Percentiles rank a stretch among this genome's conserved stretches.
phyloP scores from a whole-genome alignment of 768 basidiomycete genomes.

The Suillus subalutaceus region DNA sequence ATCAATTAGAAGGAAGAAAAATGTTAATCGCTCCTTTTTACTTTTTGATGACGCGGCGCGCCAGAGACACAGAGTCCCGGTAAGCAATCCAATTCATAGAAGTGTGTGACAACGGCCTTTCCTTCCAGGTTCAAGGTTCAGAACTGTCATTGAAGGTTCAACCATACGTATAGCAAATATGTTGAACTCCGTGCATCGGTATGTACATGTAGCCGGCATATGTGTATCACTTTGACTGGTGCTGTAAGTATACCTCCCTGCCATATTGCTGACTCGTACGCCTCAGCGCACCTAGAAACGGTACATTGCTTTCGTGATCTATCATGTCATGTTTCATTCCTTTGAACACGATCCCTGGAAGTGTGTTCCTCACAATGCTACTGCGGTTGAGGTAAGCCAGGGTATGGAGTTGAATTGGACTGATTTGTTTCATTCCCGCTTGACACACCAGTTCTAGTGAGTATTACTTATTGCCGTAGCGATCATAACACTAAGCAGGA shows the following conservation, averaged over 20 bases:
- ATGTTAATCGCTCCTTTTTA: not conserved
- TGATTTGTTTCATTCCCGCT: not conserved
- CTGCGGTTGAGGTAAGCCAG: not conserved
- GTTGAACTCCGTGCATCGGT: not conserved
- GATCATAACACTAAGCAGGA: not conserved
- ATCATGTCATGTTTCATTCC: not conserved
- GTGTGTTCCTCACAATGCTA: no score
- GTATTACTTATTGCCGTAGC: not conserved
- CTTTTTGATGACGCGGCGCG: not conserved
- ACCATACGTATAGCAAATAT: not conserved
- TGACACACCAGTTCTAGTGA: not conserved
- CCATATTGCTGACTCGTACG: not conserved
- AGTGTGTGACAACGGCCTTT: not conserved
- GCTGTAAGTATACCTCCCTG: not conserved
- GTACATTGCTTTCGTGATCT: not conserved
- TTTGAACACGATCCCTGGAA: not conserved
- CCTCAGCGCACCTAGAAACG: not conserved
- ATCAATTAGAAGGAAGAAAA: not conserved
- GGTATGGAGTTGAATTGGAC: not conserved
- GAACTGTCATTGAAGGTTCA: not conserved
- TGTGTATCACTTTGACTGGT: not conserved
- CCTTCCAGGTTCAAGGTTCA: not conserved
- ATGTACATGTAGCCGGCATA: not conserved
- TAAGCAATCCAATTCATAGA: not conserved
- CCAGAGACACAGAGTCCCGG: not conserved